Evolutionary conservation across 202 grass and related monocot species (phyloP), one percentile per base, ranked within the genome.

Genomic region (Zizania palustris): DNA sequence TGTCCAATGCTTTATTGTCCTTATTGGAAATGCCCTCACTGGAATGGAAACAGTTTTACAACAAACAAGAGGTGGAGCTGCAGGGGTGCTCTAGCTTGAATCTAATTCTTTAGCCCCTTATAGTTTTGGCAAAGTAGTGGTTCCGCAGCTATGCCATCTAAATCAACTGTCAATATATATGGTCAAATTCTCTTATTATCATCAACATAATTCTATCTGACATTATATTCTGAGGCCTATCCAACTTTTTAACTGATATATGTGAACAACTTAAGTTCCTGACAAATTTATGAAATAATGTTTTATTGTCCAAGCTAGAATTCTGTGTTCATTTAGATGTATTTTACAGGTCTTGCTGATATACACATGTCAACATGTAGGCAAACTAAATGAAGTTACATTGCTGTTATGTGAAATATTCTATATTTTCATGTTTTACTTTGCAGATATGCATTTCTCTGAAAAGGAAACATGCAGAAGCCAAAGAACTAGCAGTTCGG

Each of bases 381-480:
- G 54, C 15, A 49, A 44, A 72, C 45, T 45, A 16, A 40, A 33
- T 46, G 69, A 76, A 55, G 19, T 60, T 51, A 20, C 37, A 4
- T 55, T 78, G 37, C 16, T 74, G 19, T 11, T 33, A 11, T 42
- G 46, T 56, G 20, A 63, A 44, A 40, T 49, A 58, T 58, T 62
- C 60, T 88, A 13, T 64, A 39, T 58, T 67, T 73, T 16, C 19
- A 69, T 76, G 15, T 77, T 13, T 72, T 67, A 78, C 51, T 75
- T 46, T 87, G 65, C 87, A 98, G 95, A 88, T 98, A 80, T 86
- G 85, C 83, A 92, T 76, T 81, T 85, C 94, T 68, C 75, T 98
- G 55, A 94, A 85, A 88, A 94, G 87, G 83, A 92, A 98, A 81
- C 87, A 90, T 48, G 83, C 75, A 50, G 91, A 98, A 90, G 91